phyloP scores from a whole-genome alignment of 2,329 filamentous ascomycete species.

The Aureobasidium melanogenum region DNA sequence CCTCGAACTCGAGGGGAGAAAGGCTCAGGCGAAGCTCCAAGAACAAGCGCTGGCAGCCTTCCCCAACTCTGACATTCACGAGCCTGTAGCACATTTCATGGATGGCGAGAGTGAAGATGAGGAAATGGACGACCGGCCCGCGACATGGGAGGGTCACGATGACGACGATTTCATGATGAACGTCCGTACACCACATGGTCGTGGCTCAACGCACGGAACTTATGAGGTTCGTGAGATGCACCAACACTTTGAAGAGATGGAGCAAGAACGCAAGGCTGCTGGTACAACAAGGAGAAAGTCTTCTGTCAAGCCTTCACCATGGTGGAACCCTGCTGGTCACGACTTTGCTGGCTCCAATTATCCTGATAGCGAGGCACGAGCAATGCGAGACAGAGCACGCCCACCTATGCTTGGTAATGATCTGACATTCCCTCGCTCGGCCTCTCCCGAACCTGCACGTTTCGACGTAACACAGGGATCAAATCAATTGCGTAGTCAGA shows the following conservation, averaged over 20 bases:
- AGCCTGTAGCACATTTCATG: constrained; percentile 64
- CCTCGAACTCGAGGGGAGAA: constrained; percentile 68
- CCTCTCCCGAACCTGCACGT: constrained; percentile 74
- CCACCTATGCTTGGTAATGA: constrained; percentile 86
- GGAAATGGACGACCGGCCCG: constrained; percentile 29
- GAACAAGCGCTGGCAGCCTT: constrained; percentile 70
- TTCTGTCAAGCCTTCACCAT: constrained; percentile 22
- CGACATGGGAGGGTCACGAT: constrained; percentile 28
- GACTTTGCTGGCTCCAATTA: constrained; percentile 17
- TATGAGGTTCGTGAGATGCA: constrained; percentile 80
- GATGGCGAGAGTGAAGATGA: constrained; percentile 43
- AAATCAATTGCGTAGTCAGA: constrained; percentile 39
- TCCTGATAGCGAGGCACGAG: constrained; percentile 37
- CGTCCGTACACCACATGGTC: constrained; percentile 31
- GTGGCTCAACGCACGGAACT: constrained; percentile 53
- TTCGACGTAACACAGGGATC: constrained; percentile 66
- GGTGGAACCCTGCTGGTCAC: constrained; percentile 30
- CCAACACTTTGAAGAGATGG: constrained; percentile 59
- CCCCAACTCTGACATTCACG: constrained; percentile 60
- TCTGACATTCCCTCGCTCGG: constrained; percentile 70
- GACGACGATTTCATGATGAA: constrained; percentile 29
- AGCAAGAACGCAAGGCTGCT: constrained; percentile 41
- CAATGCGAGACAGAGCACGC: constrained; percentile 50
- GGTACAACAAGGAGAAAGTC: constrained; percentile 23
- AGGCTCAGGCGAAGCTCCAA: constrained; percentile 70